Conservation (phyloP, 441 rosid species). For the Pelargonium myrrhifolium region DNA sequence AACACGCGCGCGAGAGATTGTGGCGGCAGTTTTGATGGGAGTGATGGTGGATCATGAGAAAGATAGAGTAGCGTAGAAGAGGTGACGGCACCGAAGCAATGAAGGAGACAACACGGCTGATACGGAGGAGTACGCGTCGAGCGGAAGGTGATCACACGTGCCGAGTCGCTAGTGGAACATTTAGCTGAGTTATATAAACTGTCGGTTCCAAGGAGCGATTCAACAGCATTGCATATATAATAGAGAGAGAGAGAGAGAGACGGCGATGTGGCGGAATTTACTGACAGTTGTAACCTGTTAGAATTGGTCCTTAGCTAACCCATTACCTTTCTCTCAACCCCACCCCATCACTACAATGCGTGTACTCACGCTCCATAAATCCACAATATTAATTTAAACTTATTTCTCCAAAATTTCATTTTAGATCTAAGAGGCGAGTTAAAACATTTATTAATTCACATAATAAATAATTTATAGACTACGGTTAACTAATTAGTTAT, state of each 20-base stretch:
- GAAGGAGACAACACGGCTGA: background rate
- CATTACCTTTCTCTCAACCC: no score
- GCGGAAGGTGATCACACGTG: background rate
- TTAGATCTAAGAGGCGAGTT: no score
- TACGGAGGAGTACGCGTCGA: background rate
- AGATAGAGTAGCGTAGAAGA: background rate
- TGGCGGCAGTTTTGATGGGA: no score
- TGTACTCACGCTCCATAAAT: no score
- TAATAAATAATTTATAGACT: no score
- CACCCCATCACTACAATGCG: no score
- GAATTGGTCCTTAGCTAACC: background rate
- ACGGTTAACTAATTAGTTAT: no score
- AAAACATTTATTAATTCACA: no score
- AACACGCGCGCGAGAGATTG: no score
- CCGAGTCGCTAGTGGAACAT: background rate
- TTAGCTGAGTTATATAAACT: background rate
- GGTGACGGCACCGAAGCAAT: constrained; percentile 1
- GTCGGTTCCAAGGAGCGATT: constrained; percentile 2
- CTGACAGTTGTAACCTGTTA: background rate
- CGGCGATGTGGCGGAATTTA: constrained; percentile 5
- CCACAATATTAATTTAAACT: no score
- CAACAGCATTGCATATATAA: background rate
- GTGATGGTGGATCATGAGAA: background rate
- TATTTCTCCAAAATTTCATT: no score
- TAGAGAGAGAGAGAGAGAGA: background rate